A percentile compares a stretch with the other conserved stretches of the same genome.
phyloP scores from a whole-genome alignment of 23 red algal genomes.

The Chondrus crispus region DNA sequence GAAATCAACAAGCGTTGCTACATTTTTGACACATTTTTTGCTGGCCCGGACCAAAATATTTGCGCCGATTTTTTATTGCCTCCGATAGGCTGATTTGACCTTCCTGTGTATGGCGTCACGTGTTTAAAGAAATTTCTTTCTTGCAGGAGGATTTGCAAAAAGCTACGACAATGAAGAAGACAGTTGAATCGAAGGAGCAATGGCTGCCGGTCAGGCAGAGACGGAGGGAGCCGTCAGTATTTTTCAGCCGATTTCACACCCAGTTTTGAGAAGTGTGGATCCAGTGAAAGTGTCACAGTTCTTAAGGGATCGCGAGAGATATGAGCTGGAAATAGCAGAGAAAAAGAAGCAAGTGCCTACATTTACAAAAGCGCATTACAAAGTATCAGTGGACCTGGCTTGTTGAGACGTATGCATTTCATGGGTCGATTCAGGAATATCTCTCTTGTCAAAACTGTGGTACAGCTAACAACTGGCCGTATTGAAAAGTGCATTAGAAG shows the following conservation, averaged over 20 bases:
- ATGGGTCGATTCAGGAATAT: conserved; percentile 1
- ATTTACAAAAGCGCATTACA: neutral
- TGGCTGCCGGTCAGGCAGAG: too few relatives aligned
- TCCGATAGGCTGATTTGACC: too few relatives aligned
- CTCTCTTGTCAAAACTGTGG: neutral
- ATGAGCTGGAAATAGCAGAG: neutral
- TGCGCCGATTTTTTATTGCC: too few relatives aligned
- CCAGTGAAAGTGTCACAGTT: neutral
- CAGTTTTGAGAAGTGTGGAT: neutral
- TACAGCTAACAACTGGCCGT: neutral
- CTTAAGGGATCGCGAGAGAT: conserved; percentile 1
- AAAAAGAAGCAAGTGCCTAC: neutral
- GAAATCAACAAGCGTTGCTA: too few relatives aligned
- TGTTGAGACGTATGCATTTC: conserved; percentile 8
- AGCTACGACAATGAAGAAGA: too few relatives aligned
- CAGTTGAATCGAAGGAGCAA: too few relatives aligned
- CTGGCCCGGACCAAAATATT: too few relatives aligned
- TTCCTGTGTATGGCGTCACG: too few relatives aligned
- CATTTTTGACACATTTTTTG: too few relatives aligned
- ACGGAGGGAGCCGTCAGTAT: neutral
- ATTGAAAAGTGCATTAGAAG: neutral
- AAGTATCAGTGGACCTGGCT: neutral
- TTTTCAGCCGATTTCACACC: neutral
- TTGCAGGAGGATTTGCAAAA: too few relatives aligned
- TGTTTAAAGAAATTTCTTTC: too few relatives aligned